These are phyloP conservation scores for Astrephomene gubernaculifera DNA, from an alignment of 139 green algal species.

Conservation along the genomic window DNA sequence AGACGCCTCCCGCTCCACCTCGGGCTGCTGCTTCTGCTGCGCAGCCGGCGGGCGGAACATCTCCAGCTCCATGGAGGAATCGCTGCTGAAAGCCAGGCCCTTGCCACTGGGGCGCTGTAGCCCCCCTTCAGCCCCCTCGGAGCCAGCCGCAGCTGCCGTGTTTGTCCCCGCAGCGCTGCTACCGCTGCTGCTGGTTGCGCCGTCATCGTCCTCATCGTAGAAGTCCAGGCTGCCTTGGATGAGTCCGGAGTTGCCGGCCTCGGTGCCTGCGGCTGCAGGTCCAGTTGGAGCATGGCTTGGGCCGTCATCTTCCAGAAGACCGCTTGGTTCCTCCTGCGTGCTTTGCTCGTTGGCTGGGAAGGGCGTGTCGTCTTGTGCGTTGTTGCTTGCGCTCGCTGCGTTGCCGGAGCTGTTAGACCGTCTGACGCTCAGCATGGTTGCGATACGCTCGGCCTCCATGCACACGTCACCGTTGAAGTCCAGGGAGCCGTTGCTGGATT, in stretches of 20 bases:
- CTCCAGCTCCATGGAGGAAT: constrained; percentile 39
- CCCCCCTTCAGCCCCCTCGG: not conserved
- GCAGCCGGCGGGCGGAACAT: constrained; percentile 13
- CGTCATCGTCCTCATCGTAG: constrained; percentile 10
- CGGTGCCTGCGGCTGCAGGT: not conserved
- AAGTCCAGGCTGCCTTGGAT: constrained; percentile 33
- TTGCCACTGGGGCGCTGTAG: not conserved
- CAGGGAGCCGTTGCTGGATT: constrained; percentile 11
- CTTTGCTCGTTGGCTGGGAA: too few species aligned
- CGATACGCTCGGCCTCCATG: constrained; percentile 31
- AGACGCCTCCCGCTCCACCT: too few species aligned
- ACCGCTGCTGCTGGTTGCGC: constrained; percentile 2
- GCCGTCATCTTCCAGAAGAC: too few species aligned
- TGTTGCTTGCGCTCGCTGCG: not conserved
- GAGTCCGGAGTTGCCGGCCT: not conserved
- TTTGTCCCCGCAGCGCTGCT: too few species aligned
- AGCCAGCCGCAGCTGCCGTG: not conserved
- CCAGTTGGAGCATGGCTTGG: too few species aligned
- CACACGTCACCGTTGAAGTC: constrained; percentile 26
- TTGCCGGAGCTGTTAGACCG: not conserved
- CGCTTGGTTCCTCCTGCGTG: too few species aligned
- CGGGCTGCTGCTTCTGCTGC: not conserved
- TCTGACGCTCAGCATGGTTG: not conserved
- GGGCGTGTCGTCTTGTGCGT: too few species aligned
- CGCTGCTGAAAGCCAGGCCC: not conserved